These are phyloP conservation scores for Dioszegia crocea DNA, from an alignment of 768 basidiomycete genomes.

Conservation along the genomic window DNA sequence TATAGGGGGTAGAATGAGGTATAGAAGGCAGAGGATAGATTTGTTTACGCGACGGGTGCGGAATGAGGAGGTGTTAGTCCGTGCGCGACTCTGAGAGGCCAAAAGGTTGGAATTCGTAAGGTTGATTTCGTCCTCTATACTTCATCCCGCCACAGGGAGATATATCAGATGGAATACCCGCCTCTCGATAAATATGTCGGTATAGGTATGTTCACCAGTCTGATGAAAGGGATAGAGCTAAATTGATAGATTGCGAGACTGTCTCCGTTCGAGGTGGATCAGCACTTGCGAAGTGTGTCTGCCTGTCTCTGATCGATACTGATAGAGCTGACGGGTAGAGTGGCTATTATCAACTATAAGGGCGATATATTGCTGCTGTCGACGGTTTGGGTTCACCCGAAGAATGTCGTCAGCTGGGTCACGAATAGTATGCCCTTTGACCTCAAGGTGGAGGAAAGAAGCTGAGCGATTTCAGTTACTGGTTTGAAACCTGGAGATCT, in stretches of 20 bases:
- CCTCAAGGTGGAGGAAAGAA: background rate
- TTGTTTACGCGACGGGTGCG: background rate
- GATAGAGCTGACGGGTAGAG: constrained; percentile 33
- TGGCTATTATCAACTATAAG: constrained; percentile 79
- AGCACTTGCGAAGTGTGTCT: constrained; percentile 30
- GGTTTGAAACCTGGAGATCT: constrained; percentile 74
- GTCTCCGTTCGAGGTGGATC: constrained; percentile 20
- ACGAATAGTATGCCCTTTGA: constrained; percentile 59
- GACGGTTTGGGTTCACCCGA: constrained; percentile 70
- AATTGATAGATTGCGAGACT: constrained; percentile 34
- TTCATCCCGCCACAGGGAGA: background rate
- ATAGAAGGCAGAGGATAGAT: background rate
- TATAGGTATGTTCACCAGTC: constrained; percentile 18
- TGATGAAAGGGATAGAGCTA: background rate
- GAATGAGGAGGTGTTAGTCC: background rate
- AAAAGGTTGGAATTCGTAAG: no score
- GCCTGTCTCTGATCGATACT: background rate
- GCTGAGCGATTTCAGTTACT: constrained; percentile 50
- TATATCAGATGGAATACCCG: constrained; percentile 13
- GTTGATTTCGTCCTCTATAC: background rate
- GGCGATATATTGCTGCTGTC: constrained; percentile 72
- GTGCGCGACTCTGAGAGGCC: background rate
- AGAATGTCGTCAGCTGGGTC: constrained; percentile 81
- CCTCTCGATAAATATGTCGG: constrained; percentile 30
- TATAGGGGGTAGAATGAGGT: background rate